Conservation (phyloP, 305 asterid species). For the Petunia hybrid region DNA sequence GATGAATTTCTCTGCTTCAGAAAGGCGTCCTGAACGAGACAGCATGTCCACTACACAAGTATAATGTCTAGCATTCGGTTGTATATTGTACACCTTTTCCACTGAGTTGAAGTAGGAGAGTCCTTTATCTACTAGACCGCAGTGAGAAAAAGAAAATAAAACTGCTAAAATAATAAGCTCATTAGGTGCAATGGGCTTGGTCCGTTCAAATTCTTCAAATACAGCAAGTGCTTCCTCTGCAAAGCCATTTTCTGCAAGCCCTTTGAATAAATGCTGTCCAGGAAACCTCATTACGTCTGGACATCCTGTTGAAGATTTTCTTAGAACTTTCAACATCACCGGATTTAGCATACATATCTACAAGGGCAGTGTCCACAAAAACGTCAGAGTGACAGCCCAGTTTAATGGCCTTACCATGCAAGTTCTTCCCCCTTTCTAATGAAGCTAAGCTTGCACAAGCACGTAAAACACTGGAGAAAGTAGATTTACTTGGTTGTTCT, state of each 20-base stretch:
- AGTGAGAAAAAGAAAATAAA: constrained; percentile 81
- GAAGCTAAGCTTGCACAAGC: constrained; percentile 81
- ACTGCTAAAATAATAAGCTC: constrained; percentile 68
- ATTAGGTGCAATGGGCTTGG: constrained; percentile 52
- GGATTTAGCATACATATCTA: constrained; percentile 84
- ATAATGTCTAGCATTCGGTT: constrained; percentile 64
- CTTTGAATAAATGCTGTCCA: constrained; percentile 95
- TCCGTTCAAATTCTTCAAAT: constrained; percentile 60
- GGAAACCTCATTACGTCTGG: constrained; percentile 57
- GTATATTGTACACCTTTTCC: constrained; percentile 65
- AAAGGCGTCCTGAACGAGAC: constrained; percentile 75
- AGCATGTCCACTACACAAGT: constrained; percentile 74
- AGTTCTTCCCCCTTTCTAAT: constrained; percentile 63
- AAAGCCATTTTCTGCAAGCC: constrained; percentile 81
- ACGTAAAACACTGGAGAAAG: constrained; percentile 74
- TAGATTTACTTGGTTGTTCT: constrained; percentile 64
- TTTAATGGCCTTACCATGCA: constrained; percentile 65
- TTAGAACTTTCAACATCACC: constrained; percentile 65
- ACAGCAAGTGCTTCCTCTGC: constrained; percentile 63
- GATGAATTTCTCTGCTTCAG: constrained; percentile 72
- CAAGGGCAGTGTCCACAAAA: constrained; percentile 73
- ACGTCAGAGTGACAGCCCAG: constrained; percentile 64
- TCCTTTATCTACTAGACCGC: constrained; percentile 82
- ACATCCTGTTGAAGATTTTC: constrained; percentile 58
- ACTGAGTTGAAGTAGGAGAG: constrained; percentile 66